A percentile compares a stretch with the other conserved stretches of the same genome.
phyloP scores from a whole-genome alignment of 805 yeast species.

The Kodamaea neixiangensis region DNA sequence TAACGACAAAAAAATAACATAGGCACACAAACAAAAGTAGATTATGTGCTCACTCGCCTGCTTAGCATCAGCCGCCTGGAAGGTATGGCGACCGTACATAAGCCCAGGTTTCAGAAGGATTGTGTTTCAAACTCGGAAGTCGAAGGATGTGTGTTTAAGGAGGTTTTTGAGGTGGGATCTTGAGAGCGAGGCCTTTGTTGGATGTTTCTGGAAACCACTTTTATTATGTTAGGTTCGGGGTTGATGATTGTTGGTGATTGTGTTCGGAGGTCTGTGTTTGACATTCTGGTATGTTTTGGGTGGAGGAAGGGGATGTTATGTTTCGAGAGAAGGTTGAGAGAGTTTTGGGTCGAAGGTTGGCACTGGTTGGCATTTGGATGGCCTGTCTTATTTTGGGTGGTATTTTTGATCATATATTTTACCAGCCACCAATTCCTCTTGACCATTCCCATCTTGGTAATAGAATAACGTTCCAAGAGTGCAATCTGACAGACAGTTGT shows the following conservation, averaged over 20 bases:
- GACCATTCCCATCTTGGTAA: not conserved
- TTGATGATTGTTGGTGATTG: not conserved
- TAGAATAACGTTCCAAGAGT: not conserved
- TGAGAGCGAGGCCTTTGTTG: not conserved
- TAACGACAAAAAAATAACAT: not conserved
- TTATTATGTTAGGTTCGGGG: not conserved
- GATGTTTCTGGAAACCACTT: not conserved
- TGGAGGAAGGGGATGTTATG: no score
- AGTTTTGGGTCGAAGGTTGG: no score
- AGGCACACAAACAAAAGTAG: not conserved
- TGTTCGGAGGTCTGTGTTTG: not conserved
- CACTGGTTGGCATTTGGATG: no score
- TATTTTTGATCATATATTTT: no score
- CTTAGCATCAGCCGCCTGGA: not conserved
- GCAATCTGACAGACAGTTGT: not conserved
- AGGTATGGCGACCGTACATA: not conserved
- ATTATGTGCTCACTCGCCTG: constrained; percentile 1
- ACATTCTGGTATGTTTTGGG: no score
- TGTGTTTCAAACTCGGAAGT: not conserved
- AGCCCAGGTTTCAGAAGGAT: not conserved
- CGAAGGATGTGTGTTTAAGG: not conserved
- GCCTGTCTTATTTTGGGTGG: not conserved
- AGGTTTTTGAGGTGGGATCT: not conserved
- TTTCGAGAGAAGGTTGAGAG: no score
- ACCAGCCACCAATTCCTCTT: no score